A percentile compares a stretch with the other conserved stretches of the same genome.
Conservation (phyloP, 192 early-diverging fungal species). For the Pilobolus umbonatus region DNA sequence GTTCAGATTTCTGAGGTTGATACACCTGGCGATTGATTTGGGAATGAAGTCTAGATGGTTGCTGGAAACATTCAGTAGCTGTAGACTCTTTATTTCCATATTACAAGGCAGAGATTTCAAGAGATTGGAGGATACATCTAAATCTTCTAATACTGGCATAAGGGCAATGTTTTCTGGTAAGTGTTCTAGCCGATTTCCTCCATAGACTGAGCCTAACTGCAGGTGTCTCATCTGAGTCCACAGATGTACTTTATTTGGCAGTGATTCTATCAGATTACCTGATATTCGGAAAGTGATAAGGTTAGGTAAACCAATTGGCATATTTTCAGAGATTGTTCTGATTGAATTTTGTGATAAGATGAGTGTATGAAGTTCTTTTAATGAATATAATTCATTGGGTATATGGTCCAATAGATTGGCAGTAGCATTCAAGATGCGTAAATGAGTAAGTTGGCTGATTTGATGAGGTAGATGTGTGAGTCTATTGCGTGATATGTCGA, state of each 20-base stretch:
- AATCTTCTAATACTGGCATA: conserved; percentile 41
- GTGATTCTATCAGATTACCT: conserved; percentile 38
- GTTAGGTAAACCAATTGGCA: conserved; percentile 33
- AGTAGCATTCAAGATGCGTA: conserved; percentile 40
- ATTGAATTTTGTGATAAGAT: conserved; percentile 49
- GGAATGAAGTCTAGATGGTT: conserved; percentile 50
- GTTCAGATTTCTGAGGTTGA: conserved; percentile 17
- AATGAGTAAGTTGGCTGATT: conserved; percentile 28
- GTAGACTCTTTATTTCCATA: conserved; percentile 18
- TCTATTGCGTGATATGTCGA: conserved; percentile 51
- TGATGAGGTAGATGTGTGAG: conserved; percentile 37
- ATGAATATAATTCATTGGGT: conserved; percentile 39
- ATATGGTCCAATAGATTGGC: conserved; percentile 44
- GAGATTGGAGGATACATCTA: conserved; percentile 50
- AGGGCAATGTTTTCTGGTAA: conserved; percentile 39
- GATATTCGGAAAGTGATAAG: conserved; percentile 38
- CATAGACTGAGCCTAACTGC: conserved; percentile 48
- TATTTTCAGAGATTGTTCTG: conserved; percentile 28
- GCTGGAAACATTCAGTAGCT: conserved; percentile 35
- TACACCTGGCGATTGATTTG: conserved; percentile 39
- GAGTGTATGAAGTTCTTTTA: conserved; percentile 39
- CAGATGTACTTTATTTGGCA: conserved; percentile 30
- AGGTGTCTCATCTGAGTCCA: conserved; percentile 40
- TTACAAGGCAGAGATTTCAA: conserved; percentile 35
- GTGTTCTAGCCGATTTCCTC: conserved; percentile 38